Evolutionary conservation across 257 asterid genomes (phyloP), one percentile per base, ranked within the genome.

Genomic region (Solanum peruvianum): DNA sequence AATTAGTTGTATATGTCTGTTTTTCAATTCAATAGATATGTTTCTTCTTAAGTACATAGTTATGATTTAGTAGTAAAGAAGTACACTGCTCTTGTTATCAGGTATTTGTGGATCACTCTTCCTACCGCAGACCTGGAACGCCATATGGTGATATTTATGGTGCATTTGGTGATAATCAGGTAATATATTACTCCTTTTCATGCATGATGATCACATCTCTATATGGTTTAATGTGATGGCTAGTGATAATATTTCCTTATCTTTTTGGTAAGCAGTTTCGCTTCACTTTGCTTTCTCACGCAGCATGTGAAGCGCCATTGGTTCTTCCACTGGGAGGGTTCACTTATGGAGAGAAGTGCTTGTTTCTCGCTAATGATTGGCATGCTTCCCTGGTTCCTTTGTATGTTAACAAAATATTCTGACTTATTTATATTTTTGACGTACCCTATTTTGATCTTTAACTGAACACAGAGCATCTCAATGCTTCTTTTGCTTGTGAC

Each of bases 101-200:
- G 99, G 95, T 97, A 15, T 97, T 96, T 88, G 93, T 97, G 87
- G 99, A 96, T 83, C 99, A 97, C 87, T 94, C 95, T 87, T 93
- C 98, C 1, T 97, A 91, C 89, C 96, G 89, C 45, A 94, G 99
- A 76, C 96, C 97, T n/a, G 99, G 99, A 85, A 96, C 94, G 76
- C 99, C 99, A 14, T 97, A 97, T 86, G 99, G 99, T 49, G 99
- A 96, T 93, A 86, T 31, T 45, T 89, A 70, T 90, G 99, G 99
- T 87, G 98, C 99, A 86, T 97, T 96, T 92, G 97, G 98, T 88
- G 99, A 97, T 92, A 97, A 97, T 87, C 99, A 97, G 98, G 99
- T 97, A 87, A 29, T 56, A 23, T 75, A 18, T 86, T 42, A 14
- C 21, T 33, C n/a, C 31, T 86, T 90, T 35, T 83, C 60, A 72